These are phyloP conservation scores for Malassezia obtusa DNA, from an alignment of 1,284 basidiomycete species.

Conservation along the genomic window DNA sequence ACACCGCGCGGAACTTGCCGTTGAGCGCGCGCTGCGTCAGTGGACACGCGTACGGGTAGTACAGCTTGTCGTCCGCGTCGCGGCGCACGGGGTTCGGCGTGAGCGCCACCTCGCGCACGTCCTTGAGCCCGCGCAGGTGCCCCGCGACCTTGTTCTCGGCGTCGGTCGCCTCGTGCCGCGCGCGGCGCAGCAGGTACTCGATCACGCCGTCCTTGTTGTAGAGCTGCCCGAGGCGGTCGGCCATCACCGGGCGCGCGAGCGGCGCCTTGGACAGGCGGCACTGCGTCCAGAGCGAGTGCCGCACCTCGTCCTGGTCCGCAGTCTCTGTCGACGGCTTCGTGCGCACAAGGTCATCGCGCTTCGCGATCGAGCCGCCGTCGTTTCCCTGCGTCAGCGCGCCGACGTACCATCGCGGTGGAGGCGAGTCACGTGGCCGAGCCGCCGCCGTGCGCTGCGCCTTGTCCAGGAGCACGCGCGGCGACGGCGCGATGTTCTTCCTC, in stretches of 20 bases:
- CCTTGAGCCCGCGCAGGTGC: slow-evolving; percentile 35
- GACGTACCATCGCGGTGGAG: slow-evolving; percentile 13
- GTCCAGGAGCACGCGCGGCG: background rate
- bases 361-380: slow-evolving; percentile 44
- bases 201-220: slow-evolving; percentile 46
- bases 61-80: background rate
- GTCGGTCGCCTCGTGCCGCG: background rate
- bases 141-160: slow-evolving; percentile 18
- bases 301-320: slow-evolving; percentile 25
- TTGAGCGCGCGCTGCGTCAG: slow-evolving; percentile 39
- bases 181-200: slow-evolving; percentile 25
- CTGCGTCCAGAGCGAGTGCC: slow-evolving; percentile 32
- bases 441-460: background rate
- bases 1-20: slow-evolving; percentile 37
- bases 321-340: slow-evolving; percentile 25
- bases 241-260: slow-evolving; percentile 29
- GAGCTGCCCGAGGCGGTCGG: slow-evolving; percentile 34
- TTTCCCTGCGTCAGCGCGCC: slow-evolving; percentile 30
- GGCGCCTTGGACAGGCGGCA: slow-evolving; percentile 33
- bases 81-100: slow-evolving; percentile 17
- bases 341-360: slow-evolving; percentile 38
- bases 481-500: slow-evolving; percentile 32
- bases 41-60: slow-evolving; percentile 38
- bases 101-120: slow-evolving; percentile 28
- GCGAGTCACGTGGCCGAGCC: background rate